Conservation (phyloP, 2,329 filamentous ascomycete genomes). For the Laburnicola sp. region DNA sequence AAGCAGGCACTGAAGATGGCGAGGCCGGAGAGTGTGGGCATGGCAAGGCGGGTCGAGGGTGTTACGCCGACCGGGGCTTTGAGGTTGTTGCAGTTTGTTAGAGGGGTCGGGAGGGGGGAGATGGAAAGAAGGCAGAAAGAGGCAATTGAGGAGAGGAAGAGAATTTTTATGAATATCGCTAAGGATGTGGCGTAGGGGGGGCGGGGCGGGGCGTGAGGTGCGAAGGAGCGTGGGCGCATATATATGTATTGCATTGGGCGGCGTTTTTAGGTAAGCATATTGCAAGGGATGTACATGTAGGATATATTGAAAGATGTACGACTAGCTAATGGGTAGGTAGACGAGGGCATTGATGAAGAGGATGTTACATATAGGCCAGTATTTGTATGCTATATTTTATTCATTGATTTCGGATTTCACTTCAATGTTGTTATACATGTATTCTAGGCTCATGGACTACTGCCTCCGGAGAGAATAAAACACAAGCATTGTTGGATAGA, state of each 20-base stretch:
- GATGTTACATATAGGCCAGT: no score
- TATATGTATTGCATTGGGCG: background rate
- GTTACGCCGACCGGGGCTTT: constrained; percentile 57
- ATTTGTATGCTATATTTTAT: no score
- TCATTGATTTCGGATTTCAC: no score
- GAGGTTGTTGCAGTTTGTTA: constrained; percentile 66
- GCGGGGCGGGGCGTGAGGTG: no score
- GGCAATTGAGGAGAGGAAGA: constrained; percentile 38
- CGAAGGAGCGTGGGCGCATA: background rate
- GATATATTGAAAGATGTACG: background rate
- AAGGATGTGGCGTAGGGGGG: constrained; percentile 10
- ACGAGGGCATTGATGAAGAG: no score
- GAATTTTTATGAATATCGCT: constrained; percentile 23
- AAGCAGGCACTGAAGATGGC: constrained; percentile 69
- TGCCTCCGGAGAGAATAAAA: no score
- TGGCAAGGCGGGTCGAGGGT: constrained; percentile 86
- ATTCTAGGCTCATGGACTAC: no score
- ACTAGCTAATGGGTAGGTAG: no score
- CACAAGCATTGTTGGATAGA: no score
- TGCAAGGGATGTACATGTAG: constrained; percentile 14
- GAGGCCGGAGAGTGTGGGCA: constrained; percentile 81
- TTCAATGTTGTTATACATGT: no score
- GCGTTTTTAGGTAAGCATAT: background rate
- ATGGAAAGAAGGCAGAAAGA: constrained; percentile 31
- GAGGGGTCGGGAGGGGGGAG: constrained; percentile 44